phyloP scores from a whole-genome alignment of 1,284 basidiomycete species.

The Pseudozyma thailandica region DNA sequence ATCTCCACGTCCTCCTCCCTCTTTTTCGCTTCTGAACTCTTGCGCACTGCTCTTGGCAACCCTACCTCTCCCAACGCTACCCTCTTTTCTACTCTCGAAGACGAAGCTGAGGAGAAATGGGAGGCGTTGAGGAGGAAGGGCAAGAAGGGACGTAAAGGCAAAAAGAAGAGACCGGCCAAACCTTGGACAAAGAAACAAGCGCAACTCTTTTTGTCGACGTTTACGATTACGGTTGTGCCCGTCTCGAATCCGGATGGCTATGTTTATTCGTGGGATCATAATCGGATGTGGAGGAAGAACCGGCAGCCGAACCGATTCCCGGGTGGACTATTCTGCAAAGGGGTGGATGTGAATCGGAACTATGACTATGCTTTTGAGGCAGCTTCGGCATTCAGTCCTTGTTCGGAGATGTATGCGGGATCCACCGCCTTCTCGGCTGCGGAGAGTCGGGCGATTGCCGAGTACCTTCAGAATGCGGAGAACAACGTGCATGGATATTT shows the following conservation, averaged over 20 bases:
- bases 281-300: conserved; percentile 87
- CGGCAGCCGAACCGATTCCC: conserved; percentile 71
- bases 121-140: background rate
- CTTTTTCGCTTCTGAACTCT: conserved; percentile 71
- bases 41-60: conserved; percentile 15
- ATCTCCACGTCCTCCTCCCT: conserved; percentile 79
- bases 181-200: conserved; percentile 26
- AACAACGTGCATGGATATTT: conserved; percentile 74
- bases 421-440: conserved; percentile 73
- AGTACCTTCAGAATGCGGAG: conserved; percentile 73
- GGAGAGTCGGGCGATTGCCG: conserved; percentile 80
- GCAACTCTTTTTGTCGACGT: conserved; percentile 72
- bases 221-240: conserved; percentile 81
- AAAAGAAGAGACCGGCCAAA: background rate
- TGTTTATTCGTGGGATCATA: conserved; percentile 74
- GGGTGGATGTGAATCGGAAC: conserved; percentile 79
- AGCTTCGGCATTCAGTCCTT: conserved; percentile 66
- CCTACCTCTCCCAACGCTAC: conserved; percentile 1
- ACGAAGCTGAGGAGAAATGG: background rate
- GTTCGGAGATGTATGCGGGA: conserved; percentile 49
- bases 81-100: background rate
- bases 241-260: conserved; percentile 87
- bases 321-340: conserved; percentile 71
- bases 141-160: conserved; percentile 11
- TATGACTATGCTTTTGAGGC: conserved; percentile 74